A percentile compares a stretch with the other conserved stretches of the same genome.
These are phyloP conservation scores for Immersiporthe knoxdaviesiana DNA, from an alignment of 2,329 filamentous ascomycete genomes.

Conservation along the genomic window DNA sequence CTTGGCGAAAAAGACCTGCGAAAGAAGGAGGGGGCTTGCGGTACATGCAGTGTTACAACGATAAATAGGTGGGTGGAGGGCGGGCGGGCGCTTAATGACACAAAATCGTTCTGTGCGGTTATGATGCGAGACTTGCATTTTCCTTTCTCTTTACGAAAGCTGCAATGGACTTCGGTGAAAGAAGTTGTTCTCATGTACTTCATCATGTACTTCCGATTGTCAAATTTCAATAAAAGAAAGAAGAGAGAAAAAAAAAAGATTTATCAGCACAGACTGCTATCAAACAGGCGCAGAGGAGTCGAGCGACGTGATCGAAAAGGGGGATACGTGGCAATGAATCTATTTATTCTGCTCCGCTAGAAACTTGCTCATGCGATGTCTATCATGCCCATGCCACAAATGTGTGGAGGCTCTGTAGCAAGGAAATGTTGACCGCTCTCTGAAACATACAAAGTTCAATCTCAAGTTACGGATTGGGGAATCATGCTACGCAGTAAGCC, in stretches of 20 bases:
- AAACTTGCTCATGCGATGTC: background rate
- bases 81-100: background rate
- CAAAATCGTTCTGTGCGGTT: background rate
- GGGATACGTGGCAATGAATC: background rate
- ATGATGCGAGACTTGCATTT: background rate
- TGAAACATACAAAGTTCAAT: background rate
- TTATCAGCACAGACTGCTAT: slow-evolving; percentile 10
- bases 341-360: background rate
- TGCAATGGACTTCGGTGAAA: background rate
- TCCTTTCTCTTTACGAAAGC: background rate
- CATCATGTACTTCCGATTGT: slow-evolving; percentile 2
- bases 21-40: no score
- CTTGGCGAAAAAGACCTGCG: background rate
- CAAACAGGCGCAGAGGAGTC: background rate
- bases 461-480: no score
- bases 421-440: background rate
- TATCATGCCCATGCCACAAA: background rate
- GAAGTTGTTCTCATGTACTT: slow-evolving; percentile 3
- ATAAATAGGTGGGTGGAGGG: background rate
- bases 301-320: background rate
- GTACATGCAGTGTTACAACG: background rate
- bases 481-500: background rate
- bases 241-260: background rate
- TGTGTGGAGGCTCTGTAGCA: background rate
- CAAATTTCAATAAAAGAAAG: background rate